A percentile compares a stretch with the other conserved stretches of the same genome.
These are phyloP conservation scores for Malania oleifera DNA, from an alignment of 164 flowering plant species.

Conservation along the genomic window DNA sequence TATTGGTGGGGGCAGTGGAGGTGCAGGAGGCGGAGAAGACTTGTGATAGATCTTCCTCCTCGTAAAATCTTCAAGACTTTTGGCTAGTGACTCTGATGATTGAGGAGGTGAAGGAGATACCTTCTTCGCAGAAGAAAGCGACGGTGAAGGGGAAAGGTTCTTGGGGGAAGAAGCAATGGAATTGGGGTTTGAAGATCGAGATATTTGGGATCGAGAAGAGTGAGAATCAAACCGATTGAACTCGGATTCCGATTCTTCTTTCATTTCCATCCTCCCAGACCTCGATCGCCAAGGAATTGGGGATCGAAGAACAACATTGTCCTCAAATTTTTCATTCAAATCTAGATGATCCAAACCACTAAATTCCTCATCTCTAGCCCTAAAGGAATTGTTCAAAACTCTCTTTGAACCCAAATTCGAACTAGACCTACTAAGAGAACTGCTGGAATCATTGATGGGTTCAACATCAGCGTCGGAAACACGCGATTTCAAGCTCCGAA, in stretches of 20 bases:
- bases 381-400: slow-evolving; percentile 4
- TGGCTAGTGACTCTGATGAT: slow-evolving; percentile 38
- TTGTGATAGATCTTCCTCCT: slow-evolving; percentile 28
- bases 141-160: slow-evolving; percentile 21
- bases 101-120: slow-evolving; percentile 38
- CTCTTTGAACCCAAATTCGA: slow-evolving; percentile 16
- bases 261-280: slow-evolving; percentile 16
- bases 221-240: slow-evolving; percentile 24
- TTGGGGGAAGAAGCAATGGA: slow-evolving; percentile 25
- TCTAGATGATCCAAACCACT: slow-evolving; percentile 22
- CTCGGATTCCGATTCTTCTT: slow-evolving; percentile 23
- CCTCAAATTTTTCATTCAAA: slow-evolving; percentile 35
- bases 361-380: slow-evolving; percentile 18
- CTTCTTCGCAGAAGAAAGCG: slow-evolving; percentile 35
- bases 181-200: slow-evolving; percentile 22
- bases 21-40: slow-evolving; percentile 33
- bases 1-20: slow-evolving; percentile 23
- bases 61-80: slow-evolving; percentile 43
- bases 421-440: slow-evolving; percentile 26
- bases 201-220: slow-evolving; percentile 23
- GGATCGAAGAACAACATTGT: slow-evolving; percentile 63
- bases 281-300: slow-evolving; percentile 56
- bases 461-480: slow-evolving; percentile 30
- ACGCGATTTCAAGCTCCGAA: slow-evolving; percentile 71
- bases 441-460: slow-evolving; percentile 17